phyloP scores from a whole-genome alignment of 1,284 basidiomycete species.

The Malassezia vespertilionis region DNA sequence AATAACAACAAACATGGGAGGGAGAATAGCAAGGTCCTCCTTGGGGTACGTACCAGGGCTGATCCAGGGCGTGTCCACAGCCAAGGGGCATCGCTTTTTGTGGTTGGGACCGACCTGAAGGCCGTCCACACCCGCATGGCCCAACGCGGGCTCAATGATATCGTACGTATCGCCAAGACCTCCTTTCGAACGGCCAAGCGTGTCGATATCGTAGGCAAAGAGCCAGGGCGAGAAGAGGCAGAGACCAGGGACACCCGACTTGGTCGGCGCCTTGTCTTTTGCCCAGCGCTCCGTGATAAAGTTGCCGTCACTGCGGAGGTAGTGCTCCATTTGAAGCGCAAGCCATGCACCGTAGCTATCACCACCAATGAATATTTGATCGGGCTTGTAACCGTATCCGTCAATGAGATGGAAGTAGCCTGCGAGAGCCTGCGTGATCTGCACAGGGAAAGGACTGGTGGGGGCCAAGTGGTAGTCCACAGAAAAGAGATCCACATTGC shows the following conservation, averaged over 20 bases:
- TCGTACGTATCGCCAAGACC: conserved; percentile 18
- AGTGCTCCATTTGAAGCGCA: conserved; percentile 35
- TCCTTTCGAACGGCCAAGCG: neutral
- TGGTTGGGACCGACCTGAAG: conserved; percentile 3
- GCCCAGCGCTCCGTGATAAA: conserved; percentile 15
- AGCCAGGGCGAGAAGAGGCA: conserved; percentile 33
- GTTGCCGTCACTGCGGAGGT: conserved; percentile 31
- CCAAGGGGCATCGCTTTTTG: neutral
- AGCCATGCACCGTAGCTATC: conserved; percentile 37
- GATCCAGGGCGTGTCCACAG: neutral
- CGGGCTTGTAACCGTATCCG: conserved; percentile 30
- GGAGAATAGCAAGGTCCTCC: neutral
- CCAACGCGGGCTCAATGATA: conserved; percentile 27
- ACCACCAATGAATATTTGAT: conserved; percentile 41
- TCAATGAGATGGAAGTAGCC: conserved; percentile 34
- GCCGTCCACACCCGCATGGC: conserved; percentile 29
- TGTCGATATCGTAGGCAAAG: conserved; percentile 19
- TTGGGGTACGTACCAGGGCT: neutral
- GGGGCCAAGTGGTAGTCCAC: conserved; percentile 45
- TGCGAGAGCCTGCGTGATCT: conserved; percentile 33
- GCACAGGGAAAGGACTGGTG: conserved; percentile 29
- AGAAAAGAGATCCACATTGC: conserved; percentile 37
- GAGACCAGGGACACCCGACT: conserved; percentile 23
- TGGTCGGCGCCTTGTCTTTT: neutral
- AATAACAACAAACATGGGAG: conserved; percentile 1